Conservation (phyloP, 306 rosid species). For the Vigna mungo region DNA sequence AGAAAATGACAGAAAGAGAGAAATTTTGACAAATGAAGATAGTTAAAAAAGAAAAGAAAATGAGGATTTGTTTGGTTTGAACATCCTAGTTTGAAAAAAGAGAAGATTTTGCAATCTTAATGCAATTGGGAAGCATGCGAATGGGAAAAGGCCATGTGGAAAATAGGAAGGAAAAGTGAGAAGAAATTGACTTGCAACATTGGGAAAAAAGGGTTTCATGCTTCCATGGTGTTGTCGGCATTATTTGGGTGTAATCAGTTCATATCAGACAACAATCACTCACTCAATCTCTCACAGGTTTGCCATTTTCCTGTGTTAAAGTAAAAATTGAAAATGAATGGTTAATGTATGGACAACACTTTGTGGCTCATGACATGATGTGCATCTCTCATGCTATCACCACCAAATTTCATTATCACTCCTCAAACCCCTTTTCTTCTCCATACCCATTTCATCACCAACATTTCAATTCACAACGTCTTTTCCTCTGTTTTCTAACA, state of each 20-base stretch:
- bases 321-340: slow-evolving; percentile 42
- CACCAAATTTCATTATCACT: background rate
- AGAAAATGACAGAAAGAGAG: slow-evolving; percentile 37
- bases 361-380: slow-evolving; percentile 41
- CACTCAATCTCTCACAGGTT: slow-evolving; percentile 4
- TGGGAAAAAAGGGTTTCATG: slow-evolving; percentile 54
- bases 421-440: slow-evolving; percentile 8
- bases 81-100: slow-evolving; percentile 40
- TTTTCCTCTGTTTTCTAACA: background rate
- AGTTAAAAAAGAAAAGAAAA: slow-evolving; percentile 32
- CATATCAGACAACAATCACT: slow-evolving; percentile 49
- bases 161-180: slow-evolving; percentile 11
- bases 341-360: slow-evolving; percentile 35
- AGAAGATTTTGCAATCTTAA: slow-evolving; percentile 49
- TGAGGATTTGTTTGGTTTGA: slow-evolving; percentile 48
- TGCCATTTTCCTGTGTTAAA: slow-evolving; percentile 36
- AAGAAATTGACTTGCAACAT: slow-evolving; percentile 62
- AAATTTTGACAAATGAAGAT: slow-evolving; percentile 13
- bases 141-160: slow-evolving; percentile 48
- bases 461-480: background rate
- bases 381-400: slow-evolving; percentile 3
- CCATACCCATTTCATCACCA: slow-evolving; percentile 4
- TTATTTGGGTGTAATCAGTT: slow-evolving; percentile 60
- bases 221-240: slow-evolving; percentile 66
- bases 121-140: slow-evolving; percentile 56